phyloP scores from a whole-genome alignment of 441 rosid species.

The Gossypium laxum region DNA sequence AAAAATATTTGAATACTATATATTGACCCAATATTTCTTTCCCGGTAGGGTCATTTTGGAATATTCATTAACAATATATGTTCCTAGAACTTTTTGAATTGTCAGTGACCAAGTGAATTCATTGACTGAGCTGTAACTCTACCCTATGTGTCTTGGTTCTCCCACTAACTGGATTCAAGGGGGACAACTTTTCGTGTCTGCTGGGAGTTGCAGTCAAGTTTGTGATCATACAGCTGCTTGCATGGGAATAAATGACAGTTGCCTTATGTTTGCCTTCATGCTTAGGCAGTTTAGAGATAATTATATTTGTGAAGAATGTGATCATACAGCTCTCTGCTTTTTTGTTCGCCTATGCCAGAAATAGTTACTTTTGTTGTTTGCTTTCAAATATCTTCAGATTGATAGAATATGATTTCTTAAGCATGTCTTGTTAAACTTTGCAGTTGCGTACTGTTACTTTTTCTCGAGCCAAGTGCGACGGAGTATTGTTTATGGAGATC shows the following conservation, averaged over 20 bases:
- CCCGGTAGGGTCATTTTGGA: neutral
- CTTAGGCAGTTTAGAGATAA: neutral
- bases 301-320: neutral
- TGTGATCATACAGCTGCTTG: neutral
- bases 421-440: conserved; percentile 20
- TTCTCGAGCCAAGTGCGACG: conserved; percentile 68
- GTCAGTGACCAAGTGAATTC: neutral
- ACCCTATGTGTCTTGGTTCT: neutral
- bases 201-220: neutral
- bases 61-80: neutral
- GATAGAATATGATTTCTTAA: neutral
- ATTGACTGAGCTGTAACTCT: neutral
- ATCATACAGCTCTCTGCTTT: neutral
- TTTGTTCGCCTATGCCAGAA: neutral
- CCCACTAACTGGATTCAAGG: neutral
- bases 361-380: neutral
- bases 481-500: conserved; percentile 82
- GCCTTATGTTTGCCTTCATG: neutral
- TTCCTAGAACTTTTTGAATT: neutral
- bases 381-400: neutral
- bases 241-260: neutral
- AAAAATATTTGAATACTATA: too few relatives aligned
- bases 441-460: conserved; percentile 82
- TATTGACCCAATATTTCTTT: too few relatives aligned
- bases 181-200: neutral